A percentile compares a stretch with the other conserved stretches of the same genome.
phyloP scores from a whole-genome alignment of 371 early-diverging fungal species.

The Apophysomyces sp. region DNA sequence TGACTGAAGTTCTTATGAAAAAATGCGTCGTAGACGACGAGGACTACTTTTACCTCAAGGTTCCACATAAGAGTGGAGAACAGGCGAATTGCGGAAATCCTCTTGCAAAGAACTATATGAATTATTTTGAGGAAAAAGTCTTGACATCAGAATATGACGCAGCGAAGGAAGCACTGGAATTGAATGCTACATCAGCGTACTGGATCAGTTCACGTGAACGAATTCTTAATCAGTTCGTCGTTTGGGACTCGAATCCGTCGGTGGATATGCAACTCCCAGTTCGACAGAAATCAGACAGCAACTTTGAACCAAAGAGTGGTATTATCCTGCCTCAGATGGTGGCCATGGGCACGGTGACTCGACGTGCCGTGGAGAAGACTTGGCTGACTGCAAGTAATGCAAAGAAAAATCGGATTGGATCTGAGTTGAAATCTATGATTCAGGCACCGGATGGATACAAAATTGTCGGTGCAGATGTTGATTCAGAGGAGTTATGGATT shows the following conservation, averaged over 20 bases:
- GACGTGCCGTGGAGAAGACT: conserved; percentile 91
- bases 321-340: conserved; percentile 92
- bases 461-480: conserved; percentile 97
- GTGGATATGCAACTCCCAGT: conserved; percentile 47
- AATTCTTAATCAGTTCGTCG: conserved; percentile 83
- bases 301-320: conserved; percentile 45
- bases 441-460: conserved; percentile 80
- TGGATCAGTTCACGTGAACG: conserved; percentile 92
- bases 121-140: conserved; percentile 76
- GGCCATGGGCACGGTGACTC: conserved; percentile 96
- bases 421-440: conserved; percentile 91
- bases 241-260: conserved; percentile 58
- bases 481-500: conserved; percentile 98
- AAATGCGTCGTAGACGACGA: conserved; percentile 34
- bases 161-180: conserved; percentile 80
- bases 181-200: conserved; percentile 85
- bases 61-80: conserved; percentile 92
- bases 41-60: conserved; percentile 59
- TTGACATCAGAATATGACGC: conserved; percentile 68
- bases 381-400: conserved; percentile 98
- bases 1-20: background rate
- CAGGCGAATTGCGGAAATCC: conserved; percentile 84
- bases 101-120: conserved; percentile 78
- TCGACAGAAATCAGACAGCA: conserved; percentile 18
- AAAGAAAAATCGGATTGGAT: conserved; percentile 87